phyloP scores from a whole-genome alignment of 495 filamentous ascomycete species.

The Penicillium antarcticum region DNA sequence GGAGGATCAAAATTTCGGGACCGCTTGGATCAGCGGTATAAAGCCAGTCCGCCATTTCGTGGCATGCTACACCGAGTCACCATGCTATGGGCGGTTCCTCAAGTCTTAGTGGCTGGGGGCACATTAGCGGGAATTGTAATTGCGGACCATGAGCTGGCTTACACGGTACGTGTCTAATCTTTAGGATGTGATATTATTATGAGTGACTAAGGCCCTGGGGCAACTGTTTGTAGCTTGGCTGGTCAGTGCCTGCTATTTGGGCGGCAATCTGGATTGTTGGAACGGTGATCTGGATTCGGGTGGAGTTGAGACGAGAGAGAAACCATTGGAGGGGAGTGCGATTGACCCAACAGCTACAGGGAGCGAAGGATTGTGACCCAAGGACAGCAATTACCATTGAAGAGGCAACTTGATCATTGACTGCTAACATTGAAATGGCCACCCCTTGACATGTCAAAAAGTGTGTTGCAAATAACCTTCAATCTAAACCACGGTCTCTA shows the following conservation, averaged over 20 bases:
- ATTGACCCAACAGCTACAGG: neutral
- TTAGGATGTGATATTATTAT: neutral
- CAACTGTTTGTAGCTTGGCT: neutral
- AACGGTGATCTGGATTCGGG: neutral
- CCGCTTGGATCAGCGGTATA: neutral
- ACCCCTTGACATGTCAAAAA: neutral
- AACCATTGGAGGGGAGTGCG: neutral
- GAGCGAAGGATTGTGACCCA: neutral
- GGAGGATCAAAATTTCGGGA: neutral
- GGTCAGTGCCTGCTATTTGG: neutral
- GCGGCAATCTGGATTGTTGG: neutral
- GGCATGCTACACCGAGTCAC: neutral
- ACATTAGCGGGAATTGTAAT: neutral
- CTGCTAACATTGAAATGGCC: neutral
- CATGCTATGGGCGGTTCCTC: neutral
- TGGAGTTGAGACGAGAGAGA: neutral
- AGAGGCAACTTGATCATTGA: neutral
- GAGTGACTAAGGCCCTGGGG: neutral
- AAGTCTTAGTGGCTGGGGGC: neutral
- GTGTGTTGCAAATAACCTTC: neutral
- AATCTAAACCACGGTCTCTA: too few species aligned
- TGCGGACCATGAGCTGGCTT: neutral
- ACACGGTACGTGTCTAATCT: neutral
- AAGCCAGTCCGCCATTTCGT: neutral
- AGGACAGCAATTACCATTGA: neutral